Evolutionary conservation across 176 grass and related monocot species (phyloP).

Genomic region (Pontederia crassipes): DNA sequence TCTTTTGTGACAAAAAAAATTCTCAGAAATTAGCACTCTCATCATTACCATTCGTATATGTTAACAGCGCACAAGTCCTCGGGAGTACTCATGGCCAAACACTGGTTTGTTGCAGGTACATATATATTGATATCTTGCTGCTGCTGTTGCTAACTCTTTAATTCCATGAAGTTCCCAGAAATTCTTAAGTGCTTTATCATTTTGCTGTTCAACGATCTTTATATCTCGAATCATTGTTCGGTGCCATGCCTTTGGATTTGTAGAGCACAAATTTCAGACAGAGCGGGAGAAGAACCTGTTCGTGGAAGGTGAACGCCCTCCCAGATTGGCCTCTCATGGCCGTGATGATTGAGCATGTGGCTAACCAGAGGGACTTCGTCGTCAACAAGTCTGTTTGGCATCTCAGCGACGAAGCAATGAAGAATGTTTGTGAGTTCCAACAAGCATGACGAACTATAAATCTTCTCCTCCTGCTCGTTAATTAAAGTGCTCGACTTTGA

Average conservation of each 20-base stretch:
- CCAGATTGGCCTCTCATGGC: slow-evolving; percentile 85
- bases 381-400: slow-evolving; percentile 88
- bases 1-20: neutral
- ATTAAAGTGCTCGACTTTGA: neutral
- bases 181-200: neutral
- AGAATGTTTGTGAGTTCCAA: slow-evolving; percentile 65
- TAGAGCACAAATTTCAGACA: slow-evolving; percentile 13
- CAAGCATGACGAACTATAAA: neutral
- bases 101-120: slow-evolving; percentile 2
- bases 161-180: slow-evolving; percentile 13
- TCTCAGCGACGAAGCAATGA: slow-evolving; percentile 57
- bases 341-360: slow-evolving; percentile 71
- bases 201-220: neutral
- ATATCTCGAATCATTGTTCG: neutral
- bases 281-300: slow-evolving; percentile 13
- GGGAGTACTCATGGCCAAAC: neutral
- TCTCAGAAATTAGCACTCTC: neutral
- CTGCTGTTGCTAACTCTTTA: slow-evolving; percentile 1
- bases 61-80: neutral
- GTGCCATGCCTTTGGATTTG: neutral
- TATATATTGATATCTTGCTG: neutral
- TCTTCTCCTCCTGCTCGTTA: neutral
- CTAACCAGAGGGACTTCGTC: slow-evolving; percentile 47
- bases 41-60: neutral
- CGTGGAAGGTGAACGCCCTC: slow-evolving; percentile 39